phyloP scores from a whole-genome alignment of 2,329 filamentous ascomycete genomes.

The Aureobasidium sp. region DNA sequence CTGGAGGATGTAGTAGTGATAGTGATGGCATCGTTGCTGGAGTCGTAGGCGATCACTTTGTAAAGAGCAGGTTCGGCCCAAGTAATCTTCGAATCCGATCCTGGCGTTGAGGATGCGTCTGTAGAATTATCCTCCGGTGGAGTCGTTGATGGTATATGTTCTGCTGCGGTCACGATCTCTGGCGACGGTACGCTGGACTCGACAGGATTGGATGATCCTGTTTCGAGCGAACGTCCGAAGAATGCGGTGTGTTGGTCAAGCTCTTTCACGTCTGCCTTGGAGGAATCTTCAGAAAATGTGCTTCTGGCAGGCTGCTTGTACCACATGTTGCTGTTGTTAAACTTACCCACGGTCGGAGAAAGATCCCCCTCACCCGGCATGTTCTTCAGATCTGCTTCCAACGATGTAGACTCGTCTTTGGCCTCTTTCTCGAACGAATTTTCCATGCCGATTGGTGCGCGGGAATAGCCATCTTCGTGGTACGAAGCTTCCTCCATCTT shows the following conservation, averaged over 20 bases:
- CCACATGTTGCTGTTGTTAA: constrained; percentile 29
- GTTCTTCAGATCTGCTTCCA: constrained; percentile 13
- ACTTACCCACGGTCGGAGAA: constrained; percentile 30
- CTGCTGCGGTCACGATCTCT: background rate
- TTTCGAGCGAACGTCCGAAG: background rate
- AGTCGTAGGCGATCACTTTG: constrained; percentile 61
- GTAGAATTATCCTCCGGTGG: background rate
- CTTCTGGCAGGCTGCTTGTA: constrained; percentile 28
- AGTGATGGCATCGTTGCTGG: constrained; percentile 50
- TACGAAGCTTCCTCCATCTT: constrained; percentile 8
- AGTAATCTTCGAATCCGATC: background rate
- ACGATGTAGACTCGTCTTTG: constrained; percentile 17
- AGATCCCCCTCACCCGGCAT: constrained; percentile 32
- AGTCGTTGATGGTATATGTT: background rate
- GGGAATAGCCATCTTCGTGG: constrained; percentile 16
- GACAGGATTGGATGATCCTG: background rate
- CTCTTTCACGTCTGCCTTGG: constrained; percentile 18
- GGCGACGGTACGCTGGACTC: background rate
- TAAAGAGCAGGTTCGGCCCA: constrained; percentile 42
- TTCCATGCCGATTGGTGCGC: constrained; percentile 41
- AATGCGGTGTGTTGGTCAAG: background rate
- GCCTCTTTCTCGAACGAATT: constrained; percentile 43
- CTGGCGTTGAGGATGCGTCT: background rate
- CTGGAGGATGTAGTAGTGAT: constrained; percentile 51
- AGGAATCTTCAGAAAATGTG: constrained; percentile 17